Conservation (phyloP, 2,329 filamentous ascomycete species). For the Thelonectria discophora region DNA sequence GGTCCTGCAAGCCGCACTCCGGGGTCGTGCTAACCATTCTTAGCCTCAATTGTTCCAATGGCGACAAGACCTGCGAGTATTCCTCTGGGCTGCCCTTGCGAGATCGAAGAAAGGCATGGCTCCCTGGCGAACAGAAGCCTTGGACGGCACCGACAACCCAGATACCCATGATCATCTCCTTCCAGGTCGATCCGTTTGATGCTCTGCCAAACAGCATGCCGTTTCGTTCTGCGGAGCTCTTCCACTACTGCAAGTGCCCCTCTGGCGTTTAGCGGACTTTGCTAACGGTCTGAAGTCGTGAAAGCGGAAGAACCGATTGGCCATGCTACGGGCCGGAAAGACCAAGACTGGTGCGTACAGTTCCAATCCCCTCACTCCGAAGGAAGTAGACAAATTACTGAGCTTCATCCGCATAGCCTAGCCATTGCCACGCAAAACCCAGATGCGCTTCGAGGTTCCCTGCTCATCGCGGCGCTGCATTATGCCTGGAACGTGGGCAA, state of each 20-base stretch:
- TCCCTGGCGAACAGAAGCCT: constrained; percentile 35
- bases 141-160: constrained; percentile 16
- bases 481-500: constrained; percentile 33
- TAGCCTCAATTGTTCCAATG: constrained; percentile 27
- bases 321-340: neutral
- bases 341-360: constrained; percentile 9
- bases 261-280: neutral
- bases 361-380: neutral
- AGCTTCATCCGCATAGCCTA: constrained; percentile 14
- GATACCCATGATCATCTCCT: constrained; percentile 12
- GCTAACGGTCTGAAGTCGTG: neutral
- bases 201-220: constrained; percentile 32
- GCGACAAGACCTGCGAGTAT: constrained; percentile 25
- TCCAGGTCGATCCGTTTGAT: constrained; percentile 14
- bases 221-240: constrained; percentile 33
- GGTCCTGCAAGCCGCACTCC: neutral
- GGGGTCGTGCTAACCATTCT: constrained; percentile 8
- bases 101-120: constrained; percentile 28
- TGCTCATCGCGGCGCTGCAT: constrained; percentile 36
- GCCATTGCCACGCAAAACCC: constrained; percentile 22
- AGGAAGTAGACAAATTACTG: neutral
- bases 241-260: constrained; percentile 34
- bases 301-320: constrained; percentile 8
- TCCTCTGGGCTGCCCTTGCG: constrained; percentile 26
- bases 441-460: constrained; percentile 29